Conservation (phyloP, 2,329 filamentous ascomycete genomes). For the Ceratocystis harringtonii region DNA sequence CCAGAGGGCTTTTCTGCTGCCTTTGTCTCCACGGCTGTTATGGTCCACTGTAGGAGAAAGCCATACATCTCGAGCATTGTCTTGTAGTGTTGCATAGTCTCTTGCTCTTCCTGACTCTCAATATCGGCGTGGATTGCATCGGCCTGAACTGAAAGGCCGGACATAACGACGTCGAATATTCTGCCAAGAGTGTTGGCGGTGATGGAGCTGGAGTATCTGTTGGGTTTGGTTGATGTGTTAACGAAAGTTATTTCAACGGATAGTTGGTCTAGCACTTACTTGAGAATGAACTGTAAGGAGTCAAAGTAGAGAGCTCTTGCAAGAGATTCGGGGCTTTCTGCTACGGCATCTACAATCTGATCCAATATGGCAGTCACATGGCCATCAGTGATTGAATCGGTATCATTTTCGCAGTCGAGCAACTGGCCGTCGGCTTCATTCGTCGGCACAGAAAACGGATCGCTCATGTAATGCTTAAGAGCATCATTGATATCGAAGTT, state of each 20-base stretch:
- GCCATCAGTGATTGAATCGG: constrained; percentile 62
- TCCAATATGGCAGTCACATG: constrained; percentile 78
- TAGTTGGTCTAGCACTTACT: constrained; percentile 41
- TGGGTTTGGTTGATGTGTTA: constrained; percentile 38
- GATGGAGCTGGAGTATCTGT: constrained; percentile 67
- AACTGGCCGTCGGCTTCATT: constrained; percentile 73
- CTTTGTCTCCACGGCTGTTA: constrained; percentile 86
- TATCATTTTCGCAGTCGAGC: constrained; percentile 83
- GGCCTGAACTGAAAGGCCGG: constrained; percentile 69
- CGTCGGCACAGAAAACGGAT: constrained; percentile 68
- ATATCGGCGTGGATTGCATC: constrained; percentile 75
- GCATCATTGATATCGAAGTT: constrained; percentile 94
- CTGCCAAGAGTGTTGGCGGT: constrained; percentile 78
- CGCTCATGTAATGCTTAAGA: constrained; percentile 91
- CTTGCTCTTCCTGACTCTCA: constrained; percentile 75
- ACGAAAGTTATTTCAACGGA: constrained; percentile 38
- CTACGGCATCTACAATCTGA: constrained; percentile 80
- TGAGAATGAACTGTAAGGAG: constrained; percentile 87
- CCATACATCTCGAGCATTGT: constrained; percentile 84
- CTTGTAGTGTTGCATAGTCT: constrained; percentile 74
- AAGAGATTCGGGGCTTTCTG: constrained; percentile 81
- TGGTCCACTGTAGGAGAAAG: constrained; percentile 87
- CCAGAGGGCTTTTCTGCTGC: constrained; percentile 71
- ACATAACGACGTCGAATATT: constrained; percentile 79
- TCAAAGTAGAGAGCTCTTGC: constrained; percentile 68